Percentiles rank a stretch among this genome's conserved stretches.
Conservation (phyloP, 2,329 filamentous ascomycete genomes). For the Monascus ruber region DNA sequence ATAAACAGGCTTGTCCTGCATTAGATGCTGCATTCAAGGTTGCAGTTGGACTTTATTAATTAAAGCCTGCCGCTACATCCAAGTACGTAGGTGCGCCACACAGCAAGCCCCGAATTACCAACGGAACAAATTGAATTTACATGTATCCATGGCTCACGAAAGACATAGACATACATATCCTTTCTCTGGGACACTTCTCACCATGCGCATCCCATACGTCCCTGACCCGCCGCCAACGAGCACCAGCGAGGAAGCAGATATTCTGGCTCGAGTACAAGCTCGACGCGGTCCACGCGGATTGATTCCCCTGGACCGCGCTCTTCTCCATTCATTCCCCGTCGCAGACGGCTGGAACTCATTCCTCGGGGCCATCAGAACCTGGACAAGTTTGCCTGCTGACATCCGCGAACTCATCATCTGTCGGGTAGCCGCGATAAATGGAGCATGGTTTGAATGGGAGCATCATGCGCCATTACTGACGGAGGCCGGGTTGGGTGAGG, state of each 20-base stretch:
- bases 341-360: slow-evolving; percentile 50
- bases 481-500: slow-evolving; percentile 43
- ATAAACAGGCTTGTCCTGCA: too few species aligned
- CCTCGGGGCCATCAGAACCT: slow-evolving; percentile 44
- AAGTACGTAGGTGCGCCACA: too few species aligned
- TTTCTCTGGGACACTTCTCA: slow-evolving; percentile 7
- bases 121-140: background rate
- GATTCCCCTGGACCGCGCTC: slow-evolving; percentile 42
- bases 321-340: slow-evolving; percentile 44
- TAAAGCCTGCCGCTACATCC: too few species aligned
- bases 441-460: slow-evolving; percentile 76
- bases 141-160: background rate
- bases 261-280: slow-evolving; percentile 40
- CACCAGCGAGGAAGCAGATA: slow-evolving; percentile 37
- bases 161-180: background rate
- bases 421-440: slow-evolving; percentile 67
- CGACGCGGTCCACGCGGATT: slow-evolving; percentile 40
- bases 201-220: slow-evolving; percentile 46
- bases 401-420: slow-evolving; percentile 70
- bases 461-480: slow-evolving; percentile 66
- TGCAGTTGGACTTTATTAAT: too few species aligned
- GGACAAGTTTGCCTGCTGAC: slow-evolving; percentile 37
- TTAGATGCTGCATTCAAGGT: too few species aligned
- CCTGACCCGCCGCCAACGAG: slow-evolving; percentile 38
- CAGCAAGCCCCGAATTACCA: too few species aligned